phyloP scores from a whole-genome alignment of 2,329 filamentous ascomycete genomes.

The Trichoderma koningii region DNA sequence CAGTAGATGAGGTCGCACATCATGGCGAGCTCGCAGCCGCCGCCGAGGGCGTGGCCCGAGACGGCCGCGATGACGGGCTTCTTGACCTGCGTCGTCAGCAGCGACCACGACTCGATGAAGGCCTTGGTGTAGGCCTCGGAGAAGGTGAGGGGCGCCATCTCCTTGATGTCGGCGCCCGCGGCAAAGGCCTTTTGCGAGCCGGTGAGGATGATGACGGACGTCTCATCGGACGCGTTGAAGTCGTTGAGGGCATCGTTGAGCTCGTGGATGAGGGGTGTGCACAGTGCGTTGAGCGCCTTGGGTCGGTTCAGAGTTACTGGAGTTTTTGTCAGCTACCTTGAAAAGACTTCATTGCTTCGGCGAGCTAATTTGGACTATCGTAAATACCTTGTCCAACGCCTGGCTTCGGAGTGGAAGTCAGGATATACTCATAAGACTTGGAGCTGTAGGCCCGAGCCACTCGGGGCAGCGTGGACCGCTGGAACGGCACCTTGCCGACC shows the following conservation, averaged over 20 bases:
- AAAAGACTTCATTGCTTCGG: too few species aligned
- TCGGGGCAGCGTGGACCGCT: constrained; percentile 58
- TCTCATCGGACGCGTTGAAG: constrained; percentile 69
- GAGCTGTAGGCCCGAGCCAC: constrained; percentile 57
- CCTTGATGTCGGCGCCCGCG: constrained; percentile 97
- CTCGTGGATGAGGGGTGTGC: constrained; percentile 85
- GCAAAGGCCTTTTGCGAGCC: constrained; percentile 90
- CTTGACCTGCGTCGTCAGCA: constrained; percentile 79
- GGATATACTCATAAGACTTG: constrained; percentile 73
- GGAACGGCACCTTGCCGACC: constrained; percentile 51
- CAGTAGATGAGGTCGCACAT: constrained; percentile 98
- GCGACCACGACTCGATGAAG: constrained; percentile 95
- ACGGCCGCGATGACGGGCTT: constrained; percentile 95
- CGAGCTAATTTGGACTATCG: not conserved
- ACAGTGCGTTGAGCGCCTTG: constrained; percentile 93
- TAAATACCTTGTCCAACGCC: constrained; percentile 80
- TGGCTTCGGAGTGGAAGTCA: constrained; percentile 80
- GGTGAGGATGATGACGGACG: constrained; percentile 80
- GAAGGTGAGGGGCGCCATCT: constrained; percentile 94
- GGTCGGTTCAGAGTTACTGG: constrained; percentile 90
- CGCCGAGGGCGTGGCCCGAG: constrained; percentile 90
- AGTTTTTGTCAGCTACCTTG: not conserved
- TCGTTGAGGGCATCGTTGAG: constrained; percentile 75
- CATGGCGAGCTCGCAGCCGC: constrained; percentile 94
- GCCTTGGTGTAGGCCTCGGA: constrained; percentile 81